Evolutionary conservation across 2,329 filamentous ascomycete species (phyloP), one percentile per base, ranked within the genome.

Genomic region (Colletotrichum magnum): DNA sequence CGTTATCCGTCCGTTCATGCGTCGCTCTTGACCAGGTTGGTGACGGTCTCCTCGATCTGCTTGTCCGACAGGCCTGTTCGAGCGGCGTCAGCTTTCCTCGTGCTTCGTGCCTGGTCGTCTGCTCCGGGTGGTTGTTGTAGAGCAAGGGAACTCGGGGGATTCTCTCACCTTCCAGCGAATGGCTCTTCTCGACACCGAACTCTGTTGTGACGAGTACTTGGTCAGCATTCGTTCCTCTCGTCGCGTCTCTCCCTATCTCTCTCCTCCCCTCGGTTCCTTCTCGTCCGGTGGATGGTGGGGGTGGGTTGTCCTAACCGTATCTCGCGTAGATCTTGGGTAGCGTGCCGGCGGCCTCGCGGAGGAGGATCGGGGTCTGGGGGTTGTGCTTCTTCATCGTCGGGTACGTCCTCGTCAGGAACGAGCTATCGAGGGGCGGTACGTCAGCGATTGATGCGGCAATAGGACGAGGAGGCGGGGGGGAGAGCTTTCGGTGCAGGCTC

Each of bases 371-470:
- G 57, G 89, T 95, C 82, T 93, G 86, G 66, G 96, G 96, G 86
- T 99, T 99, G 88, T 95, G 93, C 88, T 97, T 97, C 90, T 99
- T 99, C 95, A 99, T 98, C 70, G 93, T 96, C 54, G 96, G 96
- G 83, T 99, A 99, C 74, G 94, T 91, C 80, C 94, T 90, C 73
- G 92, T 92, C 74, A 99, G 88, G 84, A 99, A 99, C 36, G 93
- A 91, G 81, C 96, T 98, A 76, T 58, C 5, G 41, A 56, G 39
- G 24, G 28, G 45, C 61, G 63, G 63, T 10, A n/a, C 52, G 68
- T 74, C 70, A 74, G 74, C 62, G 45, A 58, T 56, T 24, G 58
- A 39, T n/a, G 36, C n/a, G 36, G 32, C 21, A 60, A 48, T 47
- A 47, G 64, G 58, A 6, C 13, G 15, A 18, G 36, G 4, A 10